Evolutionary conservation across 768 basidiomycete species (phyloP).

Genomic region (Leccinum boreale): DNA sequence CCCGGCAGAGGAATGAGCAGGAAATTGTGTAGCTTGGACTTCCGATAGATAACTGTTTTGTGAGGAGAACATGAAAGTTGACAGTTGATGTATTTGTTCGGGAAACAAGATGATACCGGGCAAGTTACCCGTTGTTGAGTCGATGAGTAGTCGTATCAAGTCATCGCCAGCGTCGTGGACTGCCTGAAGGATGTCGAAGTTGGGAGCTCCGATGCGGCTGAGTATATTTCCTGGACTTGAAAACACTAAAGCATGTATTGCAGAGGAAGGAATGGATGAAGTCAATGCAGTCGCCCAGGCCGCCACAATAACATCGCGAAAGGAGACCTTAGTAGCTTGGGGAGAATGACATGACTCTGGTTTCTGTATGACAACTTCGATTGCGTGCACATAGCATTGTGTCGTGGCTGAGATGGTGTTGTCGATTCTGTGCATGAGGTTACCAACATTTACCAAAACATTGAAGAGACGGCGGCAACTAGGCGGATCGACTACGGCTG

Average conservation of each 20-base stretch:
- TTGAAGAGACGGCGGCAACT: constrained; percentile 44
- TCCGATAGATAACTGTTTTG: constrained; percentile 34
- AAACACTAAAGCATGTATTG: constrained; percentile 19
- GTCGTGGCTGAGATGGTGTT: constrained; percentile 29
- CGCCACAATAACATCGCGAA: constrained; percentile 39
- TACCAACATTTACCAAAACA: constrained; percentile 41
- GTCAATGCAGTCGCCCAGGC: constrained; percentile 35
- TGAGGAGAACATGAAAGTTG: constrained; percentile 36
- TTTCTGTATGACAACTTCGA: constrained; percentile 41
- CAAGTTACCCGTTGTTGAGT: constrained; percentile 35
- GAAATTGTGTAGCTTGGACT: constrained; percentile 24
- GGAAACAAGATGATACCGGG: constrained; percentile 43
- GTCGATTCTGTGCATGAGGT: constrained; percentile 31
- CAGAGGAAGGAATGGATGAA: constrained; percentile 17
- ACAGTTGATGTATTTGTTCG: constrained; percentile 35
- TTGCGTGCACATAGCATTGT: constrained; percentile 38
- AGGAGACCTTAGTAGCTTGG: constrained; percentile 23
- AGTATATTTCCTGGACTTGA: constrained; percentile 22
- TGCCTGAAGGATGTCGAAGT: constrained; percentile 34
- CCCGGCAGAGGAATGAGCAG: constrained; percentile 27
- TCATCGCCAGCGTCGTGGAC: constrained; percentile 34
- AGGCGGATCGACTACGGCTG: constrained; percentile 21
- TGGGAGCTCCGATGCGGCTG: constrained; percentile 29
- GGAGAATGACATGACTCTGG: constrained; percentile 18
- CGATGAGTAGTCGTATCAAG: constrained; percentile 33